Evolutionary conservation across 2,329 filamentous ascomycete genomes (phyloP).

Genomic region (Trichophaea hybrida): DNA sequence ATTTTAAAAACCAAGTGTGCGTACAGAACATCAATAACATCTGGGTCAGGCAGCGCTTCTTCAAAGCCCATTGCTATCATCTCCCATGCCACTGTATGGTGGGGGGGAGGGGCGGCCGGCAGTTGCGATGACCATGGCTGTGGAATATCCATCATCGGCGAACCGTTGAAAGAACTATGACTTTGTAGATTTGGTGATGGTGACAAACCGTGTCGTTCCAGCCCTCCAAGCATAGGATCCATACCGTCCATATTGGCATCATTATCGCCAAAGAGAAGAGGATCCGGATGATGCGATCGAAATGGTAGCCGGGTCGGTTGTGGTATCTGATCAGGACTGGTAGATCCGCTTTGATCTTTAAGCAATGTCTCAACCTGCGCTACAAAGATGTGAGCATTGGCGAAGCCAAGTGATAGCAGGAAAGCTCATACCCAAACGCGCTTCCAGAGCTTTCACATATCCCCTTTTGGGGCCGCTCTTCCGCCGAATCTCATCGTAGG

Average conservation of each 20-base stretch:
- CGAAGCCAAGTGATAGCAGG: neutral
- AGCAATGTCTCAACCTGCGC: constrained; percentile 87
- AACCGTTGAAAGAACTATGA: neutral
- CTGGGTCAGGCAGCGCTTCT: constrained; percentile 62
- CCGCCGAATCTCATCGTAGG: constrained; percentile 81
- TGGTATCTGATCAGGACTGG: constrained; percentile 28
- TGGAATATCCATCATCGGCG: constrained; percentile 8
- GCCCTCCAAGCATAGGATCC: neutral
- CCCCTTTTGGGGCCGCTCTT: constrained; percentile 91
- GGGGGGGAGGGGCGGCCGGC: neutral
- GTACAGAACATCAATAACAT: constrained; percentile 75
- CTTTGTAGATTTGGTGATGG: neutral
- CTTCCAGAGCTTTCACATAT: constrained; percentile 87
- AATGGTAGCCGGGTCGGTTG: neutral
- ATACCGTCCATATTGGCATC: constrained; percentile 5
- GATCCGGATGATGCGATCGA: constrained; percentile 27
- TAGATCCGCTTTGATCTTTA: constrained; percentile 54
- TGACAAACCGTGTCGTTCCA: neutral
- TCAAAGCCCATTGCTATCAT: constrained; percentile 69
- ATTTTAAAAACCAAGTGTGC: constrained; percentile 25
- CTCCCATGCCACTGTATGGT: constrained; percentile 48
- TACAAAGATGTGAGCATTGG: constrained; percentile 31
- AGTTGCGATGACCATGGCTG: neutral
- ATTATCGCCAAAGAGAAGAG: constrained; percentile 28
- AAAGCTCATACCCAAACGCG: constrained; percentile 60